Evolutionary conservation across 2,329 filamentous ascomycete genomes (phyloP).

Genomic region (Nigrograna mackinnonii): DNA sequence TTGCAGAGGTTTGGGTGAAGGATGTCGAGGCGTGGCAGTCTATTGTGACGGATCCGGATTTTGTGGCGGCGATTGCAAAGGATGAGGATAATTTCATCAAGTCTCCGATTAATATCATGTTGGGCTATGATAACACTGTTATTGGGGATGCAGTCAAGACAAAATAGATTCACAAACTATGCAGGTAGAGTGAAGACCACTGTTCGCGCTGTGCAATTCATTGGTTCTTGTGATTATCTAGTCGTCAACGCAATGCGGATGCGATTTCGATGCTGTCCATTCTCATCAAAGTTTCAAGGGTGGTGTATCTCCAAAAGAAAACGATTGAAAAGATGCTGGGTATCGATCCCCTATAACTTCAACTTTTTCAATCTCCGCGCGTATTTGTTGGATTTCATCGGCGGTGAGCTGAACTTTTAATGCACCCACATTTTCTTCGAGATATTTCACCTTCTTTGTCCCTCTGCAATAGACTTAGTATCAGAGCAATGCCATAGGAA

Average conservation of each 20-base stretch:
- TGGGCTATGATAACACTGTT: conserved; percentile 17
- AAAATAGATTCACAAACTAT: conserved; percentile 1
- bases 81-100: conserved; percentile 19
- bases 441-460: conserved; percentile 17
- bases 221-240: neutral
- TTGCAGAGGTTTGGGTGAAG: conserved; percentile 24
- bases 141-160: conserved; percentile 11
- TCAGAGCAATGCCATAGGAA: too few species aligned
- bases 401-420: conserved; percentile 13
- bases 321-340: conserved; percentile 4
- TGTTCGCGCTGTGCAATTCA: too few species aligned
- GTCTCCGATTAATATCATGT: conserved; percentile 16
- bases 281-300: neutral
- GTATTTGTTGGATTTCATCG: conserved; percentile 19
- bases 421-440: conserved; percentile 20
- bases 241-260: too few species aligned
- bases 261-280: neutral
- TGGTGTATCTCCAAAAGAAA: conserved; percentile 12
- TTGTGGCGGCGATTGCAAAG: conserved; percentile 14
- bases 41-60: conserved; percentile 17
- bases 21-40: conserved; percentile 17
- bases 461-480: too few species aligned
- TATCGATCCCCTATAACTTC: conserved; percentile 12
- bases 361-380: conserved; percentile 11
- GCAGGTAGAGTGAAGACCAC: neutral